Base-by-base conservation (phyloP, 1,139 yeast species). In the Debaryomycetaceae sp. region DNA sequence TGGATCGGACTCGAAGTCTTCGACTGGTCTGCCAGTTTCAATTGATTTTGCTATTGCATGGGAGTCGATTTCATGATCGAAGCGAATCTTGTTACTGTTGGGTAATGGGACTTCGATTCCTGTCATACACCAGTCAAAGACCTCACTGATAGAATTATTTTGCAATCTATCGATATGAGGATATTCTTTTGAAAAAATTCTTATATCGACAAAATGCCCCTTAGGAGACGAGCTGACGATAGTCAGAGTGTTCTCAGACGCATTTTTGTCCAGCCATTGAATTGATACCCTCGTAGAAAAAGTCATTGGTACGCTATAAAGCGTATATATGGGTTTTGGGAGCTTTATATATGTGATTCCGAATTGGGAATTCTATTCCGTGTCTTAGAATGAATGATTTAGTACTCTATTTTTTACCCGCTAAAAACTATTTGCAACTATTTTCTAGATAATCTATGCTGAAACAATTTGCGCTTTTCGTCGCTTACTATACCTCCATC, bases 221-320 rank as follows among this genome's bases (percentile, higher is more conserved):
- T 55, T 49, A 1, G 73, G 70, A 1, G 80, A 65, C 1, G 74
- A 67, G n/a, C 77, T 48, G 4, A 79, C 84, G 51, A 79, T 51
- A 0, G 86, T 80, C 39, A 61, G 57, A 9, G 86, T 73, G 34
- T 59, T 58, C 46, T 81, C 86, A 5, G 51, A 51, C 1, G 75
- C 61, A 4, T 49, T 58, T 3, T 56, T 61, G 0, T 78, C 73
- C 16, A 67, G 69, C 83, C 84, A 79, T 58, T 75, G 79, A 28
- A 79, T 65, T 3, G 77, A 70, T 9, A 75, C 55, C 50, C 82
- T 58, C 5, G 73, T 66, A 1, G 79, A 70, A 18, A 75, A 49
- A 32, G 63, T 58, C 64, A 58, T 61, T 11, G 3, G 3, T n/a
- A n/a, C n/a, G n/a, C n/a, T n/a, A n/a, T n/a, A n/a, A n/a, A n/a